phyloP scores from a whole-genome alignment of 495 filamentous ascomycete genomes.

The Penicillium canescens region DNA sequence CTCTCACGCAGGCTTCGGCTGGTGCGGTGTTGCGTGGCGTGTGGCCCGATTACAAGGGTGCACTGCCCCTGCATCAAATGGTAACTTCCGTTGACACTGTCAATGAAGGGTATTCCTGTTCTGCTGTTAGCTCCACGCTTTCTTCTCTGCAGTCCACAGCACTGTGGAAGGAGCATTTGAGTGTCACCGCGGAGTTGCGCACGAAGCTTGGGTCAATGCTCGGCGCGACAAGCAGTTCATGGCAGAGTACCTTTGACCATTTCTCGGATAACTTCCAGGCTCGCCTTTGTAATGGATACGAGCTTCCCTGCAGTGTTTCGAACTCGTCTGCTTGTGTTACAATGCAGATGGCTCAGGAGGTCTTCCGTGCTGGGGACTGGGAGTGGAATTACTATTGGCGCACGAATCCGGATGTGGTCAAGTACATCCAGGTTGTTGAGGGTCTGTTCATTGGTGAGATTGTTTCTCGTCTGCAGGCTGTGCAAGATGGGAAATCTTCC shows the following conservation, averaged over 20 bases:
- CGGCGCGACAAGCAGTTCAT: conserved; percentile 29
- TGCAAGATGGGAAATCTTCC: conserved; percentile 18
- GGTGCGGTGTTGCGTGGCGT: conserved; percentile 42
- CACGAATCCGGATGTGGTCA: conserved; percentile 31
- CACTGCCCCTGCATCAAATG: conserved; percentile 43
- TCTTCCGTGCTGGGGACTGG: conserved; percentile 48
- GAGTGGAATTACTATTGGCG: conserved; percentile 50
- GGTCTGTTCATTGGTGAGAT: conserved; percentile 45
- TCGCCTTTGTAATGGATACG: conserved; percentile 44
- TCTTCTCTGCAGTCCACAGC: conserved; percentile 26
- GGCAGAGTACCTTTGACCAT: conserved; percentile 43
- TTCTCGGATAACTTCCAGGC: conserved; percentile 48
- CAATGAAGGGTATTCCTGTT: conserved; percentile 38
- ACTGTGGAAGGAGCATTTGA: conserved; percentile 40
- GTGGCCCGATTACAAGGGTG: conserved; percentile 34
- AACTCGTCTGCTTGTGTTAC: conserved; percentile 36
- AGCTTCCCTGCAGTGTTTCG: conserved; percentile 32
- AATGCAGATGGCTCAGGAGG: conserved; percentile 32
- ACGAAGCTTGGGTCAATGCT: conserved; percentile 36
- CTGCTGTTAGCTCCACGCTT: conserved; percentile 26
- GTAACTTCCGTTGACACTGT: conserved; percentile 38
- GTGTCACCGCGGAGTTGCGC: conserved; percentile 34
- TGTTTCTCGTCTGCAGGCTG: conserved; percentile 34
- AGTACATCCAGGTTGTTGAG: conserved; percentile 42
- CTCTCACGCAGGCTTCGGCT: conserved; percentile 39